Base-by-base conservation (phyloP, 257 asterid genomes). In the Fraxinus excelsior region DNA sequence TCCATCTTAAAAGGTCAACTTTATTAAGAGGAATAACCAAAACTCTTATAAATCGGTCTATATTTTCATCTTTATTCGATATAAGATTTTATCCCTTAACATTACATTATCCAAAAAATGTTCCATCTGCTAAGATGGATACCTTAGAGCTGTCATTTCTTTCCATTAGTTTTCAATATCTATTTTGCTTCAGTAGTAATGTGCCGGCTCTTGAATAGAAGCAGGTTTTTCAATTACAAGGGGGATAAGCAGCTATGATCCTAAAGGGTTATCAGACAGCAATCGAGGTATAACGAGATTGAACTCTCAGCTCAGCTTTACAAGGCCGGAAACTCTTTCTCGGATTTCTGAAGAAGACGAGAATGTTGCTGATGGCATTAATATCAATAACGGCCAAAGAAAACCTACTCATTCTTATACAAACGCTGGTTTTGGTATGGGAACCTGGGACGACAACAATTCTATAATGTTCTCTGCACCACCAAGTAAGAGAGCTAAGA, bases 271-370 rank as follows among this genome's bases (percentile, higher is more conserved):
- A 11, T 80, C 79, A 4, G 93, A 87, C 9, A 76, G 38, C 37
- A 62, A 80, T 8, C 69, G 70, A 6, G 81, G 83, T 5, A 44
- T 90, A 73, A 67, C 98, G 60, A 85, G 97, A 81, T 68, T 94
- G 88, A 90, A 91, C 85, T 87, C 97, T 31, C 96, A 89, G 84
- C 88, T 85, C 16, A 94, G 94, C 79, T 90, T 91, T 84, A 86
- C 88, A 13, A 79, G 91, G 40, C 88, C 82, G 34, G 88, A 90
- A 82, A 10, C 91, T 14, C 91, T 91, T 56, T 85, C 96, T 72
- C 96, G 89, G 0, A 89, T 92, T 70, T 77, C 89, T 18, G 95
- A 91, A 84, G 92, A 86, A 76, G 72, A 64, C 26, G 86, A 89
- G 71, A 77, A 76, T 56, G 74, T 71, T 28, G 84, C 10, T 8